Conservation (phyloP, 208 protist species). For the Wallacemonas rigidus region DNA sequence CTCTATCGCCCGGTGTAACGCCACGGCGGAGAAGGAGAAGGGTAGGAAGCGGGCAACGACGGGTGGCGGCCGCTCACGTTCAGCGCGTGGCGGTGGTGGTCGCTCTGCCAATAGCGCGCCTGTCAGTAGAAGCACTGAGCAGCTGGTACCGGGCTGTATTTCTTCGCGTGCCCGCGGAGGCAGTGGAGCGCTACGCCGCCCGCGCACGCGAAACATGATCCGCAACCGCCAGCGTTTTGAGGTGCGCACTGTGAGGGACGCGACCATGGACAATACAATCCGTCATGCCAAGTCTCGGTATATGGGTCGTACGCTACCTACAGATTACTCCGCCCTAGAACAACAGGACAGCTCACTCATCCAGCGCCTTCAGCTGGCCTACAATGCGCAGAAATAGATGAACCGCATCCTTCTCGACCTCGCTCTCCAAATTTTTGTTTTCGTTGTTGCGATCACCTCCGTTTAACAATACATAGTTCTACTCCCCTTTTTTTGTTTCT, state of each 20-base stretch:
- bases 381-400: conserved; percentile 16
- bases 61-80: background rate
- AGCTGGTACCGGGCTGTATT: conserved; percentile 18
- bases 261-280: conserved; percentile 1
- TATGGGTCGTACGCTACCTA: background rate
- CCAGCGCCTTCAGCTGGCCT: conserved; percentile 21
- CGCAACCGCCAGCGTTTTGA: conserved; percentile 5
- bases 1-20: conserved; percentile 28
- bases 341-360: conserved; percentile 49
- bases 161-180: conserved; percentile 8
- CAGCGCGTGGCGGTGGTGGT: background rate
- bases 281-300: conserved; percentile 3
- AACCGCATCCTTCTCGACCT: background rate
- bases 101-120: no score
- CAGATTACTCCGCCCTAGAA: conserved; percentile 24
- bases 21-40: background rate
- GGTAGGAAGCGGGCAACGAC: conserved; percentile 1
- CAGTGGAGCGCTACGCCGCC: background rate
- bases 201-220: background rate
- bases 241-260: conserved; percentile 11
- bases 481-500: background rate
- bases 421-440: conserved; percentile 11
- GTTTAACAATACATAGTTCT: background rate
- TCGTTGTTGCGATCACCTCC: background rate
- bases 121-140: no score